Evolutionary conservation across 2,329 filamentous ascomycete genomes (phyloP), one percentile per base, ranked within the genome.

Genomic region (Mycocentrospora acerina): DNA sequence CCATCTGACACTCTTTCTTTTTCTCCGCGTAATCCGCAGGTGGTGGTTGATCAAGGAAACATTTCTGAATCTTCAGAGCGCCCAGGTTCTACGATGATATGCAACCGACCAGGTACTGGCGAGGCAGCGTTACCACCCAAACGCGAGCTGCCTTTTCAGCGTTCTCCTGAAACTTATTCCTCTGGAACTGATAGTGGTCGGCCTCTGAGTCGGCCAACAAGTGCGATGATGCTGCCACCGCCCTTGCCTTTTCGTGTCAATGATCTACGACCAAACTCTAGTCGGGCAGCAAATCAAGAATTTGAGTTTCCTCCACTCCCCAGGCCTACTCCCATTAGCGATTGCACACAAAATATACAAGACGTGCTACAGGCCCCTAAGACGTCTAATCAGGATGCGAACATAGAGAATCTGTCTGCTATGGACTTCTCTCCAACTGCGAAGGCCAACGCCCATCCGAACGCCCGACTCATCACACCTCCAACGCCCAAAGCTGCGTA

Each of bases 91-190:
- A 44, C 55, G 22, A 40, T 46, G 14, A 37, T 55, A 7, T 50
- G 48, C 28, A 35, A 37, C n/a, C 46, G 52, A 4, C 52, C 44
- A 11, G 40, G 45, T 13, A 45, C 54, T 18, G 35, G 46, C 9
- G 45, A 46, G 12, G 32, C 48, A n/a, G 32, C 43, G 13, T 51
- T 69, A 22, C 67, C 67, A 16, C 66, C 67, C 7, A 52, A 61
- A 33, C 59, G 68, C 32, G 67, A 71, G 43, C 57, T 71, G 13
- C 68, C 69, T 3, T 73, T 72, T 44, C 50, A 57, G 25, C 59
- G 64, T 7, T 49, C 59, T n/a, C 61, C 60, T 15, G 31, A 52
- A 8, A 45, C 56, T n/a, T 40, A 53, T 25, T 60, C 59, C 32
- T 47, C 54, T 24, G 50, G 53, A 12, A 60, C 44, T 22, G 56